Evolutionary conservation across 23 red algal species (phyloP).

Genomic region (Agarophyton chilense): DNA sequence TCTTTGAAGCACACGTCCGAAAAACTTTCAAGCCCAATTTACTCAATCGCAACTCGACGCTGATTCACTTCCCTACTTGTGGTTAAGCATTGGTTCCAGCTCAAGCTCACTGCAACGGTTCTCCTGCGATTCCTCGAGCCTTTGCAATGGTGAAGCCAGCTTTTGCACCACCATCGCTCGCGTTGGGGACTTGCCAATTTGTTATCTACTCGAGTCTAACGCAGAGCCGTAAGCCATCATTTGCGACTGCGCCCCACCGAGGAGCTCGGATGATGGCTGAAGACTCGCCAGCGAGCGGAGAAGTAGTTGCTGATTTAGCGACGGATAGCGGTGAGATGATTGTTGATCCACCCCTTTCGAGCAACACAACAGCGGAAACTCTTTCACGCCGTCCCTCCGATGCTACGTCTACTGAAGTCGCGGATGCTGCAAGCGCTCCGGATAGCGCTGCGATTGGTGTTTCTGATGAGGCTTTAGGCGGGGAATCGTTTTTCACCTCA

Average conservation of each 20-base stretch:
- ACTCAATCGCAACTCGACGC: too few species aligned
- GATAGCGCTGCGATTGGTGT: not conserved
- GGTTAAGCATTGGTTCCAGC: too few species aligned
- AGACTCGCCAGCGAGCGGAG: not conserved
- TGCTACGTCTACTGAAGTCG: not conserved
- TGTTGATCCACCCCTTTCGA: not conserved
- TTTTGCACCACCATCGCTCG: conserved; percentile 16
- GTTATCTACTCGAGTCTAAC: not conserved
- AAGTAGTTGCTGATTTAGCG: not conserved
- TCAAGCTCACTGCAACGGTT: too few species aligned
- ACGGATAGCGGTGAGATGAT: not conserved
- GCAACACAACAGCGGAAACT: not conserved
- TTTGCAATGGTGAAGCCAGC: conserved; percentile 10
- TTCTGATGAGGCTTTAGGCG: not conserved
- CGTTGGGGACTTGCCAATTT: conserved; percentile 2
- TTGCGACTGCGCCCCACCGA: not conserved
- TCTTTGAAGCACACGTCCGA: too few species aligned
- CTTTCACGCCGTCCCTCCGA: not conserved
- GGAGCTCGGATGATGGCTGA: conserved; percentile 3
- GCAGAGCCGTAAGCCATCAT: not conserved
- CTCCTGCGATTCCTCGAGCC: too few species aligned
- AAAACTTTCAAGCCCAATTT: too few species aligned
- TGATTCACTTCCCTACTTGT: too few species aligned
- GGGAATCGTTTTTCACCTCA: conserved; percentile 1
- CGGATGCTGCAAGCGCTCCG: not conserved